Evolutionary conservation across 78 protist species (phyloP), one percentile per base, ranked within the genome.

Genomic region (Isochrysis galbana): DNA sequence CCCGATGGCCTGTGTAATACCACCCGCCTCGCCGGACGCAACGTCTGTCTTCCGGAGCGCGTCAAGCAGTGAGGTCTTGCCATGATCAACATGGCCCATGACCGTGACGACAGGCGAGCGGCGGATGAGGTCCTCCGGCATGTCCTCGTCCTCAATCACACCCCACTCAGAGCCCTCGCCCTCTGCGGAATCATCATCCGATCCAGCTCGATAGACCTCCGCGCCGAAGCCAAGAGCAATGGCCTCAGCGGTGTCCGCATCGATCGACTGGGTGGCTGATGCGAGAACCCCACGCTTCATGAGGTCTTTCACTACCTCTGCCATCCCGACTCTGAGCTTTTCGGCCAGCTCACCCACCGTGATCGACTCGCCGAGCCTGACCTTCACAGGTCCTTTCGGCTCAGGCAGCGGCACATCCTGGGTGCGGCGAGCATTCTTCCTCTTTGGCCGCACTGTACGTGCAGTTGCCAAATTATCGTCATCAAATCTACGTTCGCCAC

Each of bases 41-140:
- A 97, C 94, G 14, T 80, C 21, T 19, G 98, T 26, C 5, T 67
- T 69, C 22, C 99, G 92, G 36, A 96, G 61, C 67, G 77, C 67
- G 42, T 98, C 99, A 51, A 97, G 95, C 55, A 98, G 96, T 36
- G 97, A 83, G 0, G 99, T 98, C 90, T 97, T 98, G 48, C 99
- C 99, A 67, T 98, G 99, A 88, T 98, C 98, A 45, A 98, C 98
- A 91, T 98, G 99, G 22, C 99, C 99, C 97, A 98, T 96, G 38
- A 98, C 39, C 0, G 98, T 95, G 5, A 97, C 99, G 36, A 98
- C 95, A 2, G 99, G 98, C 61, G 98, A 93, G 4, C 98, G 89
- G 21, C 55, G 67, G n/a, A 46, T 38, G 10, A 61, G 72, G 67
- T 0, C 0, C 36, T 1, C 41, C 0, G 36, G 19, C 0, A 0